phyloP scores from a whole-genome alignment of 1,139 yeast species.

The Pichia sp. region DNA sequence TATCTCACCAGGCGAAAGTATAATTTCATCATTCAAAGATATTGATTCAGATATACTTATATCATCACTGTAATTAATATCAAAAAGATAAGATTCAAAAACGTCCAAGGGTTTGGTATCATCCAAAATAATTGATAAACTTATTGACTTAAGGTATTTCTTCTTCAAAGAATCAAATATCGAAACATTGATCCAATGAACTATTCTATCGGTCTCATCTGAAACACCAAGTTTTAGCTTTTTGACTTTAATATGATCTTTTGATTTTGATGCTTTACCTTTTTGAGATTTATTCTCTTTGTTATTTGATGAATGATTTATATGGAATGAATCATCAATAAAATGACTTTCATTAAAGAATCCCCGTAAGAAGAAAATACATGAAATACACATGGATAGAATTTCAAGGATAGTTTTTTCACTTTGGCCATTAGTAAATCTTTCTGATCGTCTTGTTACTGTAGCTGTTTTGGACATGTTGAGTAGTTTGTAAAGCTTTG shows the following conservation, averaged over 20 bases:
- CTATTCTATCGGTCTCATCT: constrained; percentile 37
- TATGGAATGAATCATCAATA: constrained; percentile 37
- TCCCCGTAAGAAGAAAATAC: constrained; percentile 46
- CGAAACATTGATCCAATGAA: constrained; percentile 48
- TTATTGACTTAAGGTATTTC: constrained; percentile 38
- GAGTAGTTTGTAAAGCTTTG: no score
- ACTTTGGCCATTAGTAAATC: constrained; percentile 20
- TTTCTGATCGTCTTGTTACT: constrained; percentile 12
- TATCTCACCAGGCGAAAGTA: constrained; percentile 20
- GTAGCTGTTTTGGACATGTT: not conserved
- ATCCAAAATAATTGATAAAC: constrained; percentile 40
- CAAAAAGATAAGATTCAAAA: constrained; percentile 45
- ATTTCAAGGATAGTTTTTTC: constrained; percentile 38
- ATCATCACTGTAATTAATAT: constrained; percentile 34
- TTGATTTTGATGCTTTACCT: constrained; percentile 1
- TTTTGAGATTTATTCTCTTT: not conserved
- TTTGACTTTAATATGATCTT: constrained; percentile 38
- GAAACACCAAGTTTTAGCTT: constrained; percentile 39
- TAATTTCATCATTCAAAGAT: constrained; percentile 23
- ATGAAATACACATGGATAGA: constrained; percentile 40
- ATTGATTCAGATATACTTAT: constrained; percentile 20
- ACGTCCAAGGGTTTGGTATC: constrained; percentile 34
- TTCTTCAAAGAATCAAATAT: constrained; percentile 38
- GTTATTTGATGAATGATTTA: constrained; percentile 1
- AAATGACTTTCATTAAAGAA: constrained; percentile 45